Base-by-base conservation (phyloP, 768 basidiomycete species). In the Cystofilobasidium ferigula region DNA sequence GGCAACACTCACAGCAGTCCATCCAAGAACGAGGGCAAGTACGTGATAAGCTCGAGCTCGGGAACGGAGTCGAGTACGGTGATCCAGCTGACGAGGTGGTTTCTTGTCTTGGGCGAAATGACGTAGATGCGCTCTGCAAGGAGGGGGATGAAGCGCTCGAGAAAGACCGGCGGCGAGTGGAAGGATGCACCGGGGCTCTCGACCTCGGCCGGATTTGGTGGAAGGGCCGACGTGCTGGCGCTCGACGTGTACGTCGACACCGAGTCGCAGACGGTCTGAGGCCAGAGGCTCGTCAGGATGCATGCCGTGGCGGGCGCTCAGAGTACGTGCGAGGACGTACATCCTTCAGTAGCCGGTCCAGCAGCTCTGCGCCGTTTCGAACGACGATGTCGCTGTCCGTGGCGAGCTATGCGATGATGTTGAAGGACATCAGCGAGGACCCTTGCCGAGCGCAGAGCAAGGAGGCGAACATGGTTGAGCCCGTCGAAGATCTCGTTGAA, bases 401-500 rank as follows among this genome's bases (percentile, higher is more conserved):
- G 12, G 90, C 88, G 67, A 99, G 88, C 94, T 98, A 7, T 3
- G 53, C 8, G 1, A 38, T 0, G 20, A 20, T 12, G 45, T 16
- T 48, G 42, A 22, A 26, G 63, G 22, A 43, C 16, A 65, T 35
- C 35, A 47, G 40, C 38, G 7, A 22, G 20, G 12, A 20, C 40
- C 20, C 6, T 12, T 20, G 18, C 22, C 22, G n/a, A n/a, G 10
- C 34, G 40, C 9, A 34, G 16, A 61, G n/a, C 57, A 56, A 24
- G 22, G 40, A 43, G 38, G 43, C 82, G 64, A 72, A 93, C 94
- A 81, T 97, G 98, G 80, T 89, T 92, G 69, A 98, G 81, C 0
- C 92, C 87, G 77, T 98, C 95, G 71, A 99, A 99, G 63, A 98
- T 90, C 64, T 93, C 91, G 73, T 99, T 99, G 79, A 97, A 99